Percentiles rank a stretch among this genome's conserved stretches.
Conservation (phyloP, 305 asterid genomes). For the Fraxinus dipetala region DNA sequence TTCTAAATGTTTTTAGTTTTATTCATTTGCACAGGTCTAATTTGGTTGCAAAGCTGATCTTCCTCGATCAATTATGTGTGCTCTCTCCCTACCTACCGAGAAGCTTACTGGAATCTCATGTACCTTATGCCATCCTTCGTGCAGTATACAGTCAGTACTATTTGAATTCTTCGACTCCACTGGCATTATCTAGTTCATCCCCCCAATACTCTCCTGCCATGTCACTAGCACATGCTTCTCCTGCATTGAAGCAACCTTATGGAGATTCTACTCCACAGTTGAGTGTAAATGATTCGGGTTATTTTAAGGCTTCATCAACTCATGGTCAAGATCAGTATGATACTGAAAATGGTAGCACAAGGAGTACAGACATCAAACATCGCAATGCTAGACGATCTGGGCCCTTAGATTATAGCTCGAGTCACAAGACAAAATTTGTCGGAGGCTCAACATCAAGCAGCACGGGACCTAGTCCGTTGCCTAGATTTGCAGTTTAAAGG, state of each 20-base stretch:
- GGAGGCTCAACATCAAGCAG: slow-evolving; percentile 85
- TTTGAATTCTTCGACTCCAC: slow-evolving; percentile 61
- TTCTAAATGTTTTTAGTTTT: neutral
- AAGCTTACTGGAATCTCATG: slow-evolving; percentile 74
- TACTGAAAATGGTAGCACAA: slow-evolving; percentile 37
- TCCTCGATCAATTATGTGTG: slow-evolving; percentile 86
- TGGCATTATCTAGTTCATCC: slow-evolving; percentile 50
- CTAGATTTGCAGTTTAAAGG: slow-evolving; percentile 88
- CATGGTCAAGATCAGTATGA: slow-evolving; percentile 68
- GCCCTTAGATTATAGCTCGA: slow-evolving; percentile 75
- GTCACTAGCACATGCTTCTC: slow-evolving; percentile 75
- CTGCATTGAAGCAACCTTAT: slow-evolving; percentile 61
- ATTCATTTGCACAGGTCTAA: slow-evolving; percentile 50
- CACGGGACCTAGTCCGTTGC: slow-evolving; percentile 92
- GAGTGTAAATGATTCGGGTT: slow-evolving; percentile 52
- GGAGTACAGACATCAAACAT: slow-evolving; percentile 48
- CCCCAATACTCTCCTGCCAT: slow-evolving; percentile 81
- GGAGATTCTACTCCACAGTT: slow-evolving; percentile 56
- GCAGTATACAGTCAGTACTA: slow-evolving; percentile 87
- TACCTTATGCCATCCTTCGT: slow-evolving; percentile 81
- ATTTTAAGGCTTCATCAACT: slow-evolving; percentile 53
- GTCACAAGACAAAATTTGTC: slow-evolving; percentile 55
- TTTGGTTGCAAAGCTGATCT: slow-evolving; percentile 82
- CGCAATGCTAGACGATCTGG: slow-evolving; percentile 78
- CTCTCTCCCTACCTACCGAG: slow-evolving; percentile 83